phyloP scores from a whole-genome alignment of 495 filamentous ascomycete genomes.

The Pyronema domesticum region DNA sequence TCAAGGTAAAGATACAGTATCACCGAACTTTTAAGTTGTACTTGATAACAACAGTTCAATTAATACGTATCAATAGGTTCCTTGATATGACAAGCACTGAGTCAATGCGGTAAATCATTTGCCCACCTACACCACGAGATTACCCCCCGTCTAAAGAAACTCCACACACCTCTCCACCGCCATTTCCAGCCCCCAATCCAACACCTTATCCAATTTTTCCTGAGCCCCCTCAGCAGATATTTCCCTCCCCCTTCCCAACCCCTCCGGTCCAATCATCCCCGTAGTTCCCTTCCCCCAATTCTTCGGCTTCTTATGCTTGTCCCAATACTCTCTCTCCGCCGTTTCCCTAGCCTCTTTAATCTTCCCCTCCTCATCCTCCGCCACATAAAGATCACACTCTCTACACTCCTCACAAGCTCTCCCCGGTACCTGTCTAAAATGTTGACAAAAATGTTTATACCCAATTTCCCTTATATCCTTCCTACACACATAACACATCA shows the following conservation, averaged over 20 bases:
- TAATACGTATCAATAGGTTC: too few relatives aligned
- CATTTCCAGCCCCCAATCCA: not conserved
- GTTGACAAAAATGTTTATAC: conserved; percentile 86
- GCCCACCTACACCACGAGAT: too few relatives aligned
- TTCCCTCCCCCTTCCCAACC: not conserved
- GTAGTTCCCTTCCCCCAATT: not conserved
- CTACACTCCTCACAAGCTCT: conserved; percentile 58
- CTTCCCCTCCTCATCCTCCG: conserved; percentile 67
- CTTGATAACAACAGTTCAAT: too few relatives aligned
- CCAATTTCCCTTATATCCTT: conserved; percentile 35
- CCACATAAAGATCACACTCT: conserved; percentile 76
- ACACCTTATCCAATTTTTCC: not conserved
- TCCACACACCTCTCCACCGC: not conserved
- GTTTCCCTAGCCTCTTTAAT: conserved; percentile 55
- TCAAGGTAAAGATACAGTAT: too few relatives aligned
- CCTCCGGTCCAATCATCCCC: not conserved
- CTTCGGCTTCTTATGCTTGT: conserved; percentile 24
- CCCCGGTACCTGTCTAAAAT: conserved; percentile 66
- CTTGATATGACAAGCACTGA: too few relatives aligned
- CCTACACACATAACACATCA: conserved; percentile 51
- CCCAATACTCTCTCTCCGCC: conserved; percentile 69
- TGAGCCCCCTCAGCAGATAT: not conserved
- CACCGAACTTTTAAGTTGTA: too few relatives aligned
- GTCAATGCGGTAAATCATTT: too few relatives aligned
- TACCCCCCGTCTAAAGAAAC: not conserved